Evolutionary conservation across 2,329 filamentous ascomycete species (phyloP).

Genomic region (Aspergillus ochraceoroseus): DNA sequence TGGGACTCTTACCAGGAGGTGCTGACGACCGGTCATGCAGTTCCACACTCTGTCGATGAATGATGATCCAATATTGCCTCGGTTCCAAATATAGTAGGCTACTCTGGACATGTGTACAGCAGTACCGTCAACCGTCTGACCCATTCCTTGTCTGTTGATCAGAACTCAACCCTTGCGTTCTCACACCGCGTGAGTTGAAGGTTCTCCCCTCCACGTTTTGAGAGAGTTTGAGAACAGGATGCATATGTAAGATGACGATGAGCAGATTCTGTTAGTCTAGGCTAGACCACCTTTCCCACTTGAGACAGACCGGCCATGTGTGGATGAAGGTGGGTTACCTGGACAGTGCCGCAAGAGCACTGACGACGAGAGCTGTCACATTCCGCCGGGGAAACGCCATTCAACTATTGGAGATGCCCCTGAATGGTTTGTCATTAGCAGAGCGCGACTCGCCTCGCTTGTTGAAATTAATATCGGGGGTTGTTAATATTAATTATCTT

Average conservation of each 20-base stretch:
- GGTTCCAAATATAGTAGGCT: too few species aligned
- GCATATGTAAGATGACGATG: conserved; percentile 15
- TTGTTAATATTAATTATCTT: too few species aligned
- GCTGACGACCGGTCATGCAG: too few species aligned
- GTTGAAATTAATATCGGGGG: too few species aligned
- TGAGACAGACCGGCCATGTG: background rate
- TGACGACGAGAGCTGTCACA: conserved; percentile 12
- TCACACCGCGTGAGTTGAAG: conserved; percentile 2
- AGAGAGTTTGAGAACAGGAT: conserved; percentile 3
- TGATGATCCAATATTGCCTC: too few species aligned
- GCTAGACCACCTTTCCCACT: conserved; percentile 2
- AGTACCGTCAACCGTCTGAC: too few species aligned
- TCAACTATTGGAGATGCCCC: conserved; percentile 6
- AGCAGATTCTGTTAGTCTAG: conserved; percentile 6
- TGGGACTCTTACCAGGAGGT: background rate
- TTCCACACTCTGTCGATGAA: too few species aligned
- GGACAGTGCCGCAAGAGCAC: too few species aligned
- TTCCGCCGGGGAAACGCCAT: background rate
- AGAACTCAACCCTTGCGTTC: conserved; percentile 13
- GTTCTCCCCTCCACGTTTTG: conserved; percentile 14
- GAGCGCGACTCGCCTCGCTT: background rate
- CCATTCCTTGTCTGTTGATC: too few species aligned
- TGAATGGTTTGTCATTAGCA: background rate
- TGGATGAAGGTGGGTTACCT: conserved; percentile 3
- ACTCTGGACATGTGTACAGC: background rate